Evolutionary conservation across 306 rosid genomes (phyloP), one percentile per base, ranked within the genome.

Genomic region (Inga oerstediana): DNA sequence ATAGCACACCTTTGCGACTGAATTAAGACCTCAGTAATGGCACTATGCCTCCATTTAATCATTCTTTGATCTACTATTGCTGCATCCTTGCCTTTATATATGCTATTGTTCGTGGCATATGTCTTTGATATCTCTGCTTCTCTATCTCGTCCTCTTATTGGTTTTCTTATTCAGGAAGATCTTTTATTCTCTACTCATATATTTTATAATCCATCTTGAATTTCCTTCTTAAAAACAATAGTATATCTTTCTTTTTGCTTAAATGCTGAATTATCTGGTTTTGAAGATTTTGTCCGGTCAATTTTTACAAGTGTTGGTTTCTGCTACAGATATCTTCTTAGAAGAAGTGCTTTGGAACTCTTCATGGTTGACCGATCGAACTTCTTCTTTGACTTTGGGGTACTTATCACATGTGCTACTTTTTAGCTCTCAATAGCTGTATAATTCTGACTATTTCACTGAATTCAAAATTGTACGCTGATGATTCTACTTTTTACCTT

Each of bases 351-450:
- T 72, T 85, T 96, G 75, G 99, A 96, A 89, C 90, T 96, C 81
- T 94, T 96, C 87, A 89, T 91, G 99, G 91, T 94, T 84, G 98
- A 96, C 79, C 92, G 97, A 65, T 92, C 98, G 39, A 96, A 92
- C 88, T 92, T 86, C 90, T 96, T 96, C 92, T 96, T 96, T 91
- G 98, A 96, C 87, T 96, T 94, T 44, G 97, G 91, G 98, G 99
- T 96, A 96, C 77, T 79, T 62, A 82, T 81, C 56, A 59, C 45
- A 78, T 77, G 30, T 77, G n/a, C 68, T 84, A 32, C 68, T 68
- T 75, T 3, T 77, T 75, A 68, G 37, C 72, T 80, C 48, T 84
- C 58, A 56, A 51, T 69, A 51, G 35, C 46, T 32, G 20, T 82
- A 45, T 61, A 70, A 32, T 77, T 79, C 20, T 67, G 72, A 78